These are phyloP conservation scores for Gossypium schwendimanii DNA, from an alignment of 441 rosid genomes.

Conservation along the genomic window DNA sequence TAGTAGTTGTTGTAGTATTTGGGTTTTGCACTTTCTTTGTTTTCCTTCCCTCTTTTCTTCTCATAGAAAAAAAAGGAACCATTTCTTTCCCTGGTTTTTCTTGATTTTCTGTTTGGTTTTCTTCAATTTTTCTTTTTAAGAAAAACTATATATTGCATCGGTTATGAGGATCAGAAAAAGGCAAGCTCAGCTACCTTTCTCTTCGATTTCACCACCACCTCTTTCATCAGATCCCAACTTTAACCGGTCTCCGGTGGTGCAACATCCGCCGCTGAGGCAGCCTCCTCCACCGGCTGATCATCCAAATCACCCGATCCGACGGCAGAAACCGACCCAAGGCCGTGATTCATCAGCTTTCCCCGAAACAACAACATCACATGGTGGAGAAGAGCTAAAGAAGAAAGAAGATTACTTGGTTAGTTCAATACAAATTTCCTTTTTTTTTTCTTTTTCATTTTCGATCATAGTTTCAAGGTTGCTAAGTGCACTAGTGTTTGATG, in stretches of 20 bases:
- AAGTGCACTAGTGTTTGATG: constrained; percentile 32
- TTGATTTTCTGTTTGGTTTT: not conserved
- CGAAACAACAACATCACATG: not conserved
- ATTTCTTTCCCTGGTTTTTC: not conserved
- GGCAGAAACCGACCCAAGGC: not conserved
- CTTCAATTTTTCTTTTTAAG: not conserved
- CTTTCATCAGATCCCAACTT: constrained; percentile 81
- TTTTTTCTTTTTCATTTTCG: not conserved
- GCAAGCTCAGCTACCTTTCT: constrained; percentile 55
- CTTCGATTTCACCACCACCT: constrained; percentile 67
- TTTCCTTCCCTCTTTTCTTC: not conserved
- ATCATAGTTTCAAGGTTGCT: not conserved
- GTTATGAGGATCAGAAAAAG: constrained; percentile 91
- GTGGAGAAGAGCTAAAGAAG: constrained; percentile 10
- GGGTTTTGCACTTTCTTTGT: constrained; percentile 16
- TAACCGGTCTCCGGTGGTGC: constrained; percentile 54
- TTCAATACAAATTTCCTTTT: not conserved
- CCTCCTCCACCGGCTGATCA: constrained; percentile 23
- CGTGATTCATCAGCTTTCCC: constrained; percentile 2
- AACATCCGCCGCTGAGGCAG: constrained; percentile 30
- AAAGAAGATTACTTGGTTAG: not conserved
- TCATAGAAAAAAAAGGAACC: not conserved
- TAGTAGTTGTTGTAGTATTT: constrained; percentile 10
- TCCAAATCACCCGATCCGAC: constrained; percentile 40
- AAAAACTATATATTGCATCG: constrained; percentile 14